phyloP scores from a whole-genome alignment of 805 yeast genomes.

The Wickerhamomyces xylosicus region DNA sequence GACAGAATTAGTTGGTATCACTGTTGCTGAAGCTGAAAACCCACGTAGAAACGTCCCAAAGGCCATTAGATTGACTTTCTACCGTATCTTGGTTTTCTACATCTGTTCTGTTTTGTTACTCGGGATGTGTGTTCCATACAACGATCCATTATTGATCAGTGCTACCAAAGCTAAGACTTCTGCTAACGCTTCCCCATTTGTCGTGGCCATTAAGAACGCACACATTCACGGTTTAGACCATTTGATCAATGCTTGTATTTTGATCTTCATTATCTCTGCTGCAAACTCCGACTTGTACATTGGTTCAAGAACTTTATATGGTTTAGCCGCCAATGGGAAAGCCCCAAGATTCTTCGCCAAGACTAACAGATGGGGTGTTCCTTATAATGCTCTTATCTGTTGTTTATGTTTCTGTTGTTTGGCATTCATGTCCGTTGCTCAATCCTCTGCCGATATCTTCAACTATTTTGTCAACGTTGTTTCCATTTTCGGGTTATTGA shows the following conservation, averaged over 20 bases:
- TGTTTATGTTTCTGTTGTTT: slow-evolving; percentile 57
- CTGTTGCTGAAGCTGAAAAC: slow-evolving; percentile 65
- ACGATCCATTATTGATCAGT: slow-evolving; percentile 42
- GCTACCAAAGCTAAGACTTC: slow-evolving; percentile 14
- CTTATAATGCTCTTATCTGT: slow-evolving; percentile 42
- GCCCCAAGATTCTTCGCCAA: slow-evolving; percentile 46
- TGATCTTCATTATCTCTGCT: slow-evolving; percentile 60
- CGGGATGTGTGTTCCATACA: slow-evolving; percentile 55
- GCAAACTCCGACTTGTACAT: slow-evolving; percentile 69
- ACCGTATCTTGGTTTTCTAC: slow-evolving; percentile 58
- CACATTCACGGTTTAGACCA: slow-evolving; percentile 59
- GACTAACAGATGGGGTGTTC: slow-evolving; percentile 54
- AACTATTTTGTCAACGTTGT: slow-evolving; percentile 66
- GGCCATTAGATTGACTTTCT: slow-evolving; percentile 59
- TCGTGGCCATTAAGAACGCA: slow-evolving; percentile 58
- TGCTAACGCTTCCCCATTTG: slow-evolving; percentile 57
- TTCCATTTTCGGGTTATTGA: slow-evolving; percentile 63
- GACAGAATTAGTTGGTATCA: slow-evolving; percentile 64
- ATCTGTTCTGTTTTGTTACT: slow-evolving; percentile 55
- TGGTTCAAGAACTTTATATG: slow-evolving; percentile 59
- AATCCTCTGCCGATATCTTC: slow-evolving; percentile 48
- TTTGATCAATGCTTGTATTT: slow-evolving; percentile 63
- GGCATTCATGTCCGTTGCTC: slow-evolving; percentile 46
- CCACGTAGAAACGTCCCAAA: slow-evolving; percentile 42
- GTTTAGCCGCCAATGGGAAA: slow-evolving; percentile 43